Conservation (phyloP, 139 green algal genomes). For the Tetradesmus lagerheimii region DNA sequence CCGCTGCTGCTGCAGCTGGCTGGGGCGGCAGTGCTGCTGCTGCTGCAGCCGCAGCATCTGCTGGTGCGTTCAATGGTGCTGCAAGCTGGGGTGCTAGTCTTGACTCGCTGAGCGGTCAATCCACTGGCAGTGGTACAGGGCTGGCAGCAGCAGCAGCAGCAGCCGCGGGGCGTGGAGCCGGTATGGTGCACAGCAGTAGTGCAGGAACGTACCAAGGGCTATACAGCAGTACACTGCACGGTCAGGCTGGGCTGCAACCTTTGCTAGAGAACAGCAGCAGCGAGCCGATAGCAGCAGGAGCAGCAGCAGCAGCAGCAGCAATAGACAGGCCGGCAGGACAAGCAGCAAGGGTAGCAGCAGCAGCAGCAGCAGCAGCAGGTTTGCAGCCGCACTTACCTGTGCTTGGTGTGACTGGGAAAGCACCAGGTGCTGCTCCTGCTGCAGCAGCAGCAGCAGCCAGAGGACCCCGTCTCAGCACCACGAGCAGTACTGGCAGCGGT, state of each 20-base stretch:
- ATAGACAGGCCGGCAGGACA: background rate
- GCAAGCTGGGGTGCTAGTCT: background rate
- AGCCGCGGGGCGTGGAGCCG: background rate
- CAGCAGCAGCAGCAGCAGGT: conserved; percentile 25
- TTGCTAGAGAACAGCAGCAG: conserved; percentile 13
- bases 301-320: conserved; percentile 17
- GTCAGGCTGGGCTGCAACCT: background rate
- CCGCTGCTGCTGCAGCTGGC: background rate
- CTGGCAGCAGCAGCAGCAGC: background rate
- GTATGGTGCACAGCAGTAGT: background rate
- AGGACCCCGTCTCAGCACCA: background rate
- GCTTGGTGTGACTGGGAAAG: background rate
- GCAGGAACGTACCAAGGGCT: background rate
- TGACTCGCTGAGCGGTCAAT: background rate
- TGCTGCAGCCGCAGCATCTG: conserved; percentile 26
- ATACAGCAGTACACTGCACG: background rate
- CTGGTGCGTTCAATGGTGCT: background rate
- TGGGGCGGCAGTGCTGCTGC: background rate
- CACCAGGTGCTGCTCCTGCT: background rate
- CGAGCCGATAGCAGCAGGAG: conserved; percentile 1
- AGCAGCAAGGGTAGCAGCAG: background rate
- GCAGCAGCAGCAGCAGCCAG: background rate
- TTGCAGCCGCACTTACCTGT: background rate
- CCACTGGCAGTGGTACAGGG: background rate
- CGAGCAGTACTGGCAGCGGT: background rate